Evolutionary conservation across 768 basidiomycete genomes (phyloP).

Genomic region (Cyclocybe cylindracea): DNA sequence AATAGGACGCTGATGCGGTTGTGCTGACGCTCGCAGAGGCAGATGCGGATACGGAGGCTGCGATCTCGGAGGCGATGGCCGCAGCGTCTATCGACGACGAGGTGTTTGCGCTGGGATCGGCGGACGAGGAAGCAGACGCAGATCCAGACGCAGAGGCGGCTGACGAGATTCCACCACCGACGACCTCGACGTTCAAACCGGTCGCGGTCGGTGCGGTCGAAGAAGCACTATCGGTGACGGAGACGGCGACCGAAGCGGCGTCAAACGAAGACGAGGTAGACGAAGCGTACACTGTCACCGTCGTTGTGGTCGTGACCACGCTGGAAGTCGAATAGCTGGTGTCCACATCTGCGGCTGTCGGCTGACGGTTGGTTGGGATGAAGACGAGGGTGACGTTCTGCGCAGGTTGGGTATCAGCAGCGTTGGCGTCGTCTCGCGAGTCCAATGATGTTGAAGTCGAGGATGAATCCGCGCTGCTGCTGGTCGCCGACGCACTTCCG

Average conservation of each 20-base stretch:
- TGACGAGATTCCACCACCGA: constrained; percentile 10
- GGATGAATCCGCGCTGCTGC: background rate
- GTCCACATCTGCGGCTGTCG: constrained; percentile 25
- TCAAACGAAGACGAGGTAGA: constrained; percentile 19
- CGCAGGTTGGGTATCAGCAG: constrained; percentile 12
- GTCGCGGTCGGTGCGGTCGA: constrained; percentile 9
- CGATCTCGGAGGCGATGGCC: constrained; percentile 33
- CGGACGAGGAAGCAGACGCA: constrained; percentile 9
- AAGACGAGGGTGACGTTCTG: constrained; percentile 59
- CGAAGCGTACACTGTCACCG: constrained; percentile 2
- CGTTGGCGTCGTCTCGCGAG: constrained; percentile 21
- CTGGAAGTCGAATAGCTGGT: constrained; percentile 5
- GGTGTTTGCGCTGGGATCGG: constrained; percentile 4
- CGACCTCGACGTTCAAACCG: constrained; percentile 22
- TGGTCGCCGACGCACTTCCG: background rate
- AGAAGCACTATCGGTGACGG: constrained; percentile 30
- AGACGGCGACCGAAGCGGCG: constrained; percentile 28
- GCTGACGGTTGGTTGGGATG: constrained; percentile 31
- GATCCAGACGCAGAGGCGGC: constrained; percentile 10
- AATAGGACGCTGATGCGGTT: background rate
- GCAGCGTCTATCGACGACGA: constrained; percentile 29
- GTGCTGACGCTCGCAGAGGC: constrained; percentile 6
- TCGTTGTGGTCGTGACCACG: background rate
- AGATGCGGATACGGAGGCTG: constrained; percentile 27
- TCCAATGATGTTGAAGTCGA: constrained; percentile 18